Conservation (phyloP, 2,329 filamentous ascomycete species). For the Chaetomiaceae sp. region DNA sequence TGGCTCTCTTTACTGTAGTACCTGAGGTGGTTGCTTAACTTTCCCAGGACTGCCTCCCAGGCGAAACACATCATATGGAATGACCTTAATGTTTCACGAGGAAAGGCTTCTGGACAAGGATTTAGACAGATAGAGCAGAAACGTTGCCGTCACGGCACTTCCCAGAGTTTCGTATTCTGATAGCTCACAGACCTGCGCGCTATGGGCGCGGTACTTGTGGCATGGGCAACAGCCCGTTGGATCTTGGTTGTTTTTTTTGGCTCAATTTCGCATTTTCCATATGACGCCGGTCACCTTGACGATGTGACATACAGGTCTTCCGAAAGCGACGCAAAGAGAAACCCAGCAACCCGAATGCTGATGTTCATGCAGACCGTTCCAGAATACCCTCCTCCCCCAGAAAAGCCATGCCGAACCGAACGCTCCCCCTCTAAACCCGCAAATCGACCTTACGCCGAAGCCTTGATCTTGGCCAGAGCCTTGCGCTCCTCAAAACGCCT, state of each 20-base stretch:
- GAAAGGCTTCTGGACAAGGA: neutral
- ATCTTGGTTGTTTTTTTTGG: conserved; percentile 29
- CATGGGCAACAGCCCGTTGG: conserved; percentile 22
- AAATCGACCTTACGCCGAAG: conserved; percentile 55
- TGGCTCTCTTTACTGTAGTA: neutral
- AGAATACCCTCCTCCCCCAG: conserved; percentile 34
- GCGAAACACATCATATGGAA: neutral
- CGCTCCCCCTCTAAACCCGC: conserved; percentile 24
- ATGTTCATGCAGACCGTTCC: conserved; percentile 44
- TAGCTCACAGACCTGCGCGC: conserved; percentile 16
- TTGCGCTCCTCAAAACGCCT: conserved; percentile 97
- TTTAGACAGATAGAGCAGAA: conserved; percentile 7
- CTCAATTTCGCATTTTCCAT: conserved; percentile 58
- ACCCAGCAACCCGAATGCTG: conserved; percentile 54
- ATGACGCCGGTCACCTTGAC: conserved; percentile 61
- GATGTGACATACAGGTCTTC: conserved; percentile 63
- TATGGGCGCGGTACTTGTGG: conserved; percentile 34
- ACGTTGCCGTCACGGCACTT: conserved; percentile 12
- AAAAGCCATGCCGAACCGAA: conserved; percentile 32
- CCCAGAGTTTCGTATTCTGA: conserved; percentile 16
- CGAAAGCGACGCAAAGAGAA: conserved; percentile 51
- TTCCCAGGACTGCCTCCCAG: neutral
- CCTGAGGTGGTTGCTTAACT: neutral
- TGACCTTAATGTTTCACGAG: neutral
- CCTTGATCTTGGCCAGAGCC: conserved; percentile 89